These are phyloP conservation scores for Pascua guehoae DNA, from an alignment of 1,284 basidiomycete genomes.

Conservation along the genomic window DNA sequence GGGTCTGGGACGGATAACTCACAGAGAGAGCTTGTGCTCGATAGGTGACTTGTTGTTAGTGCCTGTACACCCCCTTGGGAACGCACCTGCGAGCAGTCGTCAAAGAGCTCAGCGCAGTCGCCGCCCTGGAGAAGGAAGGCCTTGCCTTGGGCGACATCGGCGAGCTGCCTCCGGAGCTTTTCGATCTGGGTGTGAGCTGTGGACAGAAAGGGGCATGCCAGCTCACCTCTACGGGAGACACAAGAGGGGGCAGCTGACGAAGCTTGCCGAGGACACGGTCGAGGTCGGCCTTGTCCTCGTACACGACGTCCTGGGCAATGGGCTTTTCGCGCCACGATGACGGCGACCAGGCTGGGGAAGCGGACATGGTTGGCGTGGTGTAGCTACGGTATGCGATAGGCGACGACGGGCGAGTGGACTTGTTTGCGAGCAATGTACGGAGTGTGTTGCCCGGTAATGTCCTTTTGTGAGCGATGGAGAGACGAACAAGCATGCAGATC, in stretches of 20 bases:
- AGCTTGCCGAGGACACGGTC: slow-evolving; percentile 73
- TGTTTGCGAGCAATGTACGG: too few species aligned
- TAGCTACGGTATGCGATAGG: too few species aligned
- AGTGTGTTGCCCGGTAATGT: too few species aligned
- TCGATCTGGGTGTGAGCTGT: slow-evolving; percentile 65
- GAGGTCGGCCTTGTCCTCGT: slow-evolving; percentile 46
- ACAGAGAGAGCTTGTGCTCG: slow-evolving; percentile 84
- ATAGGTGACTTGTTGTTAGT: slow-evolving; percentile 69
- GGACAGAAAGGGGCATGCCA: not conserved
- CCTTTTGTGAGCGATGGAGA: too few species aligned
- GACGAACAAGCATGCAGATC: too few species aligned
- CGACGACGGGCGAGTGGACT: too few species aligned
- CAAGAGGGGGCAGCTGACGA: slow-evolving; percentile 72
- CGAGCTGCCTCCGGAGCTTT: slow-evolving; percentile 72
- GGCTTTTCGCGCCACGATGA: slow-evolving; percentile 63
- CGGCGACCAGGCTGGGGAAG: slow-evolving; percentile 51
- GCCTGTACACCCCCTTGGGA: too few species aligned
- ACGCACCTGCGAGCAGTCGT: slow-evolving; percentile 78
- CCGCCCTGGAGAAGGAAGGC: slow-evolving; percentile 95
- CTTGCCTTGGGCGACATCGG: slow-evolving; percentile 75
- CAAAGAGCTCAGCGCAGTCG: slow-evolving; percentile 93
- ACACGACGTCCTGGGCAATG: slow-evolving; percentile 59
- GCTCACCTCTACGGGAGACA: slow-evolving; percentile 79
- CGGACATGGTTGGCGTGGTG: slow-evolving; percentile 5
- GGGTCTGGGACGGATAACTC: slow-evolving; percentile 5